Conservation (phyloP, 768 basidiomycete genomes). For the Hericium alpestre region DNA sequence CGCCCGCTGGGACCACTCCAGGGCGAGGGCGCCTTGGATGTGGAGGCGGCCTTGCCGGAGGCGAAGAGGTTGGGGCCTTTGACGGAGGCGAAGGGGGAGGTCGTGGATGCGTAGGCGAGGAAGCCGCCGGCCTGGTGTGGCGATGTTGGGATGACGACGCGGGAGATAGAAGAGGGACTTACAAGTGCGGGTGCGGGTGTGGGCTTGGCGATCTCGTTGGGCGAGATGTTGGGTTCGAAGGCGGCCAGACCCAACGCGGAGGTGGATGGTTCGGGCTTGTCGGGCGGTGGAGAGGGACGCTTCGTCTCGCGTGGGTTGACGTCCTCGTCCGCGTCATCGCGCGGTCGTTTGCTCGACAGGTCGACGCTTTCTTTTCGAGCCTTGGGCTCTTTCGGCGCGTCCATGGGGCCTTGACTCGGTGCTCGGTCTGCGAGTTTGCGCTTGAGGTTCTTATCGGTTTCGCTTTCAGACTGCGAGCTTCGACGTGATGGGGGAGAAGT, state of each 20-base stretch:
- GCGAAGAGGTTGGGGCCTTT: slow-evolving; percentile 53
- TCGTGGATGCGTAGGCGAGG: slow-evolving; percentile 67
- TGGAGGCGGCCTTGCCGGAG: slow-evolving; percentile 20
- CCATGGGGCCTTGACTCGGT: slow-evolving; percentile 39
- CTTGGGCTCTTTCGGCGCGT: neutral
- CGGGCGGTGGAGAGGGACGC: slow-evolving; percentile 57
- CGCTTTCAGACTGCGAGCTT: slow-evolving; percentile 21
- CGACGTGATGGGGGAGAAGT: slow-evolving; percentile 2
- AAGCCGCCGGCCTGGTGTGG: slow-evolving; percentile 39
- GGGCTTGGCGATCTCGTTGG: neutral
- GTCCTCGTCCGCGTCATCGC: slow-evolving; percentile 54
- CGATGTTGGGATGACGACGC: slow-evolving; percentile 7
- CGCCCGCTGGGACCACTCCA: too few species aligned
- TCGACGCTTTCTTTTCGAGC: neutral
- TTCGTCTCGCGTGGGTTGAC: slow-evolving; percentile 41
- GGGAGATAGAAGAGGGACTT: neutral
- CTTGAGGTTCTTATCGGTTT: slow-evolving; percentile 52
- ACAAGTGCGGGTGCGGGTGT: slow-evolving; percentile 6
- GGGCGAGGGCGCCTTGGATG: slow-evolving; percentile 22
- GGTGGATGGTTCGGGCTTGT: neutral
- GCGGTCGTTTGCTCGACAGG: slow-evolving; percentile 29
- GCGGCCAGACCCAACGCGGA: neutral
- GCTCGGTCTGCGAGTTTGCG: slow-evolving; percentile 62
- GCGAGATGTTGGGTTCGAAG: neutral
- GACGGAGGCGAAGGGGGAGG: slow-evolving; percentile 64